Base-by-base conservation (phyloP, 2,329 filamentous ascomycete species). In the Penicillium sp. region DNA sequence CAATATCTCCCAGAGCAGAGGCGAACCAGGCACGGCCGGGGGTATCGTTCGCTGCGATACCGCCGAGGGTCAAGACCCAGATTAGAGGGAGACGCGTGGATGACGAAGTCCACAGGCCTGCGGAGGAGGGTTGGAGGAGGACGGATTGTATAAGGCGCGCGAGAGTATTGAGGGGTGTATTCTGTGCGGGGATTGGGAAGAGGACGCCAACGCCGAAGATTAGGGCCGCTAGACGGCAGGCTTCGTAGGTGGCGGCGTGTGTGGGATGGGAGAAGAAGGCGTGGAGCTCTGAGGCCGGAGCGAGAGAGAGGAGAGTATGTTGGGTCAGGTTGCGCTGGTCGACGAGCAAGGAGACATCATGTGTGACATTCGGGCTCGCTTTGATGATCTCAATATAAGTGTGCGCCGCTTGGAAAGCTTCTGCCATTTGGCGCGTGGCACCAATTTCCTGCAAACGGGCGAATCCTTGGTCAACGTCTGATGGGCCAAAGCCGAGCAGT, bases 281-380 rank as follows among this genome's bases (percentile, higher is more conserved):
- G 6, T 54, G 23, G 4, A 70, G 57, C 13, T 69, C 55, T n/a
- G 63, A 55, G 36, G 64, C 65, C 1, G 72, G 60, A 6, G 68
- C 66, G 4, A 77, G 58, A 6, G 62, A 69, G 50, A 77, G 59
- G 10, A 77, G 66, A 15, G 63, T 68, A 44, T 75, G 70, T 53
- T 78, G 74, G 29, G 75, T 68, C 5, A 73, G 65, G 47, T 78
- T 78, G 21, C 76, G 72, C 52, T 75, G 70, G 59, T 78, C 75
- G 21, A 66, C 59, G 6, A 76, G 58, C 3, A 70, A 50, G 8
- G 68, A 63, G 23, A 59, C 38, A 31, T 73, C 66, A 5, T 61
- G 53, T 15, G 61, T 59, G 29, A 49, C 39, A 7, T 59, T 50
- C 15, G 71, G 55, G 33, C 64, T 65, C n/a, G 59, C 52, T 47